Base-by-base conservation (phyloP, 2,329 filamentous ascomycete species). In the Penicillium sp. region DNA sequence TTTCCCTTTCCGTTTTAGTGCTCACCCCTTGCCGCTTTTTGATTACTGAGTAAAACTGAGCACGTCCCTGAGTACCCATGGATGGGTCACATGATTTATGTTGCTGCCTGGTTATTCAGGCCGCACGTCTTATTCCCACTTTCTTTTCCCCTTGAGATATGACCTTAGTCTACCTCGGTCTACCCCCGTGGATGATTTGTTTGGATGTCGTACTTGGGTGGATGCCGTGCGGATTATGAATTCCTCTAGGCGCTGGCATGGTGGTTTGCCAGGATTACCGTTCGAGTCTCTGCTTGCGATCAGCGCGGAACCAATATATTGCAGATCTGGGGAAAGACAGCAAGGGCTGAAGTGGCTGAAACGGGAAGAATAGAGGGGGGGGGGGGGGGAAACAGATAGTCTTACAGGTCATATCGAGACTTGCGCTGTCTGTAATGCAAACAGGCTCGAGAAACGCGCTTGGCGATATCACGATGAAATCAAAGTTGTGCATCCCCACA, bases 231-330 rank as follows among this genome's bases (percentile, higher is more conserved):
- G n/a, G n/a, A n/a, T n/a, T n/a, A n/a, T n/a, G n/a, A n/a, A n/a
- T n/a, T n/a, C n/a, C n/a, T n/a, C n/a, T n/a, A n/a, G n/a, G 54
- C 84, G 76, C 51, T 83, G 78, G 63, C 84, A 86, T 27, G 84
- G 84, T 29, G 78, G 78, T 76, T 80, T 67, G 69, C 79, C 70
- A 68, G 53, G 19, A 15, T 55, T 51, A n/a, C 47, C 53, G 13
- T 38, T 52, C 6, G 45, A 48, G 23, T 53, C 50, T 35, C 50
- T 53, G 39, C 21, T 29, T 50, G 62, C 68, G 53, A 69, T 72
- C 59, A 66, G 60, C 51, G 43, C 6, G 44, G 35, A 44, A 13
- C 38, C 49, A 43, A 17, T 39, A 62, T 52, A 27, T 43, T 58
- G 57, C 43, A 49, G 55, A 64, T 59, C 58, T 33, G 56, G 39